Evolutionary conservation across 116 monocot species (phyloP).

Genomic region (Cymodocea nodosa): DNA sequence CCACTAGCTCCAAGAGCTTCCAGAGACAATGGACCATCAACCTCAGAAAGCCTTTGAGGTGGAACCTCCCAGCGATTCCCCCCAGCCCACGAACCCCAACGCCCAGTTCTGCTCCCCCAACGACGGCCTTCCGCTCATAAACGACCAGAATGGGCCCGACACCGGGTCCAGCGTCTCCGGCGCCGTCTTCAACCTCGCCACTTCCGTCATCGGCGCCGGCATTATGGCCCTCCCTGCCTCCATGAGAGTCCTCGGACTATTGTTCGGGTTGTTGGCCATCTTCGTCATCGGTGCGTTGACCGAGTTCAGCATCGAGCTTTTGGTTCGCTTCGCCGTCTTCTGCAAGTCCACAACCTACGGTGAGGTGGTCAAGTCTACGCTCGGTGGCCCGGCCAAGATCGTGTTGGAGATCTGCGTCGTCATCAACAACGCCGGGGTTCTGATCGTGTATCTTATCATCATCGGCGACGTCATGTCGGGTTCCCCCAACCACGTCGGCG

Average conservation of each 20-base stretch:
- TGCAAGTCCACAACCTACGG: constrained; percentile 64
- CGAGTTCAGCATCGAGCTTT: constrained; percentile 76
- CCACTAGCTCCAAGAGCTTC: neutral
- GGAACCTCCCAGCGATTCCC: too few relatives aligned
- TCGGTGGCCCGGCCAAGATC: constrained; percentile 39
- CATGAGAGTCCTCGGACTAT: constrained; percentile 76
- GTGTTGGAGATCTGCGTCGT: constrained; percentile 70
- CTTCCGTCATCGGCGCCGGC: constrained; percentile 85
- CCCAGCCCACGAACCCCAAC: neutral
- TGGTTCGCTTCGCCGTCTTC: constrained; percentile 52
- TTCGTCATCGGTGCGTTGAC: constrained; percentile 61
- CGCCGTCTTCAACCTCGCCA: constrained; percentile 91
- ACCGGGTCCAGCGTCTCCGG: constrained; percentile 39
- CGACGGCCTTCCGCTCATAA: constrained; percentile 12
- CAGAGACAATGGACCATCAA: neutral
- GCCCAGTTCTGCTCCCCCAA: neutral
- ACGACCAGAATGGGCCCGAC: neutral
- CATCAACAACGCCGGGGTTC: constrained; percentile 71
- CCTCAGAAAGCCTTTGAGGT: too few relatives aligned
- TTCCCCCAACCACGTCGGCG: constrained; percentile 50
- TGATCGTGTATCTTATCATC: constrained; percentile 49
- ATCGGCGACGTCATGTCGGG: constrained; percentile 92
- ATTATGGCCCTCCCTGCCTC: constrained; percentile 94
- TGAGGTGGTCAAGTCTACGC: constrained; percentile 51
- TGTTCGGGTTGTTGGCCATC: constrained; percentile 35